Conservation (phyloP, 495 filamentous ascomycete species). For the Talaromyces stipitatus region DNA sequence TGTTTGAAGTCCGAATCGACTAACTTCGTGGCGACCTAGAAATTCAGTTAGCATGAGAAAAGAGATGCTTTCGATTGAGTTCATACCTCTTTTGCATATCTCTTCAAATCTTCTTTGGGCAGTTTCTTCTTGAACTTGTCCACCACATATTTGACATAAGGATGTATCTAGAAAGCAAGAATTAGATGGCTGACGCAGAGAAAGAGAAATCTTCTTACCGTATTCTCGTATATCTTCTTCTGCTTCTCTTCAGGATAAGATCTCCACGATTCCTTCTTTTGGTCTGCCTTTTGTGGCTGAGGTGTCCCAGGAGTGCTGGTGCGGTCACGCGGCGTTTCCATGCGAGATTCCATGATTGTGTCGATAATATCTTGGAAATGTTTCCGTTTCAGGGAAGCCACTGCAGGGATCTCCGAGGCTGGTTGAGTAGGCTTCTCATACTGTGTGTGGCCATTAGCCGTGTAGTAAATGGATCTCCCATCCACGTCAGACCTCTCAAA, state of each 20-base stretch:
- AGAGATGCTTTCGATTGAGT: neutral
- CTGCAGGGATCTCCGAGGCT: slow-evolving; percentile 52
- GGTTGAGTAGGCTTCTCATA: slow-evolving; percentile 70
- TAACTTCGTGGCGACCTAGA: slow-evolving; percentile 68
- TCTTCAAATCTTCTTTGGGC: slow-evolving; percentile 79
- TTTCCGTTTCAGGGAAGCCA: slow-evolving; percentile 56
- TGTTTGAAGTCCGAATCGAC: slow-evolving; percentile 87
- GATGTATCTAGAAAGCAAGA: slow-evolving; percentile 52
- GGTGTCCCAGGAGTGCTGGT: slow-evolving; percentile 41
- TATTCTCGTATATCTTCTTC: slow-evolving; percentile 88
- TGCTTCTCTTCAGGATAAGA: slow-evolving; percentile 73
- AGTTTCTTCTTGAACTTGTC: slow-evolving; percentile 80
- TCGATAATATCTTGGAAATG: slow-evolving; percentile 79
- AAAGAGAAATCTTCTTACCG: slow-evolving; percentile 40
- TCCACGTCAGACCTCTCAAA: slow-evolving; percentile 56
- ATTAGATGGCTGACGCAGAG: slow-evolving; percentile 14
- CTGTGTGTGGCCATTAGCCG: slow-evolving; percentile 60
- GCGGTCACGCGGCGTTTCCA: slow-evolving; percentile 58
- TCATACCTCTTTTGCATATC: slow-evolving; percentile 72
- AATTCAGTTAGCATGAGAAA: neutral
- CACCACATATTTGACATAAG: slow-evolving; percentile 75
- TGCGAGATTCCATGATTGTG: slow-evolving; percentile 64
- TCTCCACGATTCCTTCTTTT: slow-evolving; percentile 73
- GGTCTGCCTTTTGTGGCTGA: slow-evolving; percentile 41
- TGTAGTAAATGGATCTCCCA: slow-evolving; percentile 76